Base-by-base conservation (phyloP, 768 basidiomycete genomes). In the Crepidotus variabilis region DNA sequence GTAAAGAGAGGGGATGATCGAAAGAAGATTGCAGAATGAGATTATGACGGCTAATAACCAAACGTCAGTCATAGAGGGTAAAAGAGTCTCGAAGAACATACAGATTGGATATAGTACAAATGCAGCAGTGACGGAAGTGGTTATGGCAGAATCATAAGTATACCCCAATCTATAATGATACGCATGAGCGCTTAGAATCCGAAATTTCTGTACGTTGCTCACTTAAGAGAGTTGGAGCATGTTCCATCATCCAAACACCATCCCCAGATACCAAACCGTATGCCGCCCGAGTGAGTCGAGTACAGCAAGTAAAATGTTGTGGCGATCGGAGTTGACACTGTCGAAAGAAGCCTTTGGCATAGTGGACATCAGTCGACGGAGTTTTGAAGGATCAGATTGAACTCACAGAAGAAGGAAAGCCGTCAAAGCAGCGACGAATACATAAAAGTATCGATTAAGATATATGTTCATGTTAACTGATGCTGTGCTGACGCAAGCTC, bases 211-310 rank as follows among this genome's bases (percentile, higher is more conserved):
- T 2, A 36, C 51, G 2, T 33, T 11, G 23, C 56, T 36, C 57
- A 75, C 73, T 69, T 65, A 18, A 64, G 52, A 46, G 69, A 65
- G 23, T 55, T 47, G 9, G 60, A 66, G 60, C 73, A 75, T 9
- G 65, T 55, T 21, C 56, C 58, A 35, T 70, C 69, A 45, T 72
- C 71, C 18, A 73, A 60, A 63, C 75, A 77, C 75, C 75, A 76
- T 35, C 74, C 76, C 74, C 75, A 77, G 51, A 71, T 61, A 1
- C 76, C 76, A 57, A 76, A 76, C 24, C 66, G 61, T n/a, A 76
- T 72, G 9, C 76, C 76, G 45, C 67, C 67, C 2, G 71, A 73
- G 57, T 76, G 69, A 8, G 71, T 71, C 36, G 72, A 63, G 39
- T 68, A 68, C 28, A 78, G 57, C 60, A 76, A 76, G 53, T 73